Evolutionary conservation across 495 filamentous ascomycete genomes (phyloP), one percentile per base, ranked within the genome.

Genomic region (Extremus antarcticus): DNA sequence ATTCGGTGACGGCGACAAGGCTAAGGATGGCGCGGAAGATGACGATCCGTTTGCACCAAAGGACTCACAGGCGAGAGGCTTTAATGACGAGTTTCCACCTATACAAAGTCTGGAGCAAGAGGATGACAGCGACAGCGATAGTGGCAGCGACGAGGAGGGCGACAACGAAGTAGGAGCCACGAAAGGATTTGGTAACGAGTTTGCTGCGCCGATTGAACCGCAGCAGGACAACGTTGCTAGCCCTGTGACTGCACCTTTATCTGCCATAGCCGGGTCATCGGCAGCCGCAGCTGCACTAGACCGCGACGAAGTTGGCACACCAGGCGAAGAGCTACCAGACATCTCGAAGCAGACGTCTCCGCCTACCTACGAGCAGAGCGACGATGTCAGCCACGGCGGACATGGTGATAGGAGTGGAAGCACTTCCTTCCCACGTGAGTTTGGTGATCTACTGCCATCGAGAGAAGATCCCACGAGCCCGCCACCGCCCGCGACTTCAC

Each of bases 111-210:
- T 54, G n/a, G 55, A 61, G 39, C 45, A 25, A 7, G 59, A 58
- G 13, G 83, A 83, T 38, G 90, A 95, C 62, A 66, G 95, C 32
- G 83, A 83, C 43, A 65, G 64, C n/a, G 75, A 84, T 48, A 87
- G 92, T 57, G 88, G 87, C 54, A 84, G 76, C 54, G 88, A 90
- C 32, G 88, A 85, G 55, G 29, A 35, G 13, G 29, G 13, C 29
- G 13, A 35, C 4, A 7, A 4, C 29, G 13, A 35, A 35, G 29
- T 7, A 7, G 13, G n/a, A n/a, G n/a, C n/a, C n/a, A n/a, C n/a
- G n/a, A n/a, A 13, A 35, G 86, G 90, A 0, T 98, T 97, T 64
- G 90, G 90, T 53, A 91, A 98, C 65, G 83, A 95, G 63, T 96
- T 97, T 62, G 83, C 86, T 2, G 80, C 87, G 45, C 76, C 76